phyloP scores from a whole-genome alignment of 805 yeast genomes.

The Teunomyces pallodes region DNA sequence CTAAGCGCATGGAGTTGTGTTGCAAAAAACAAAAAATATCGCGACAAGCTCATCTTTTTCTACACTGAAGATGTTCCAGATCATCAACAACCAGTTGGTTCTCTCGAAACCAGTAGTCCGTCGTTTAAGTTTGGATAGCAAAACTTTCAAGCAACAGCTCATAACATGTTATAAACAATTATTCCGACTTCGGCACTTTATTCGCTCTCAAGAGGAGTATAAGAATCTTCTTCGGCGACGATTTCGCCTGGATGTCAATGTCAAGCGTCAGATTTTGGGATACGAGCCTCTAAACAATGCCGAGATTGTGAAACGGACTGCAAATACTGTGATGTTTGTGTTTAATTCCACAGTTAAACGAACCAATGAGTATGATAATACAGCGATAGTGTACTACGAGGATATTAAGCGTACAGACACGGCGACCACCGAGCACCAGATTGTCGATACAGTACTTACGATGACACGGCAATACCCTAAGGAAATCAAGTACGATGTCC shows the following conservation, averaged over 20 bases:
- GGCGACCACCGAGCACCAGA: slow-evolving; percentile 19
- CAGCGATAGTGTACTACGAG: slow-evolving; percentile 12
- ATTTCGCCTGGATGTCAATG: slow-evolving; percentile 14
- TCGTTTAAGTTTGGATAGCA: background rate
- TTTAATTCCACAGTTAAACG: slow-evolving; percentile 27
- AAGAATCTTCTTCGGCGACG: background rate
- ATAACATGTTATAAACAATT: slow-evolving; percentile 29
- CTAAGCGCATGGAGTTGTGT: background rate
- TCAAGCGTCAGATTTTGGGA: slow-evolving; percentile 11
- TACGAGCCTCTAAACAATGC: slow-evolving; percentile 1
- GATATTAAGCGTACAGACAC: slow-evolving; percentile 15
- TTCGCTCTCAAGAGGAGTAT: slow-evolving; percentile 10
- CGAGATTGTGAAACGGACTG: slow-evolving; percentile 18
- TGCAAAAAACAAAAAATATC: background rate
- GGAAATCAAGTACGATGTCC: slow-evolving; percentile 22
- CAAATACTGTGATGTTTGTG: slow-evolving; percentile 30
- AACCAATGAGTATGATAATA: slow-evolving; percentile 4
- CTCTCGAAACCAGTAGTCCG: background rate
- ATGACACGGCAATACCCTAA: slow-evolving; percentile 22
- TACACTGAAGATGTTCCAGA: background rate
- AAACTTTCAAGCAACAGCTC: slow-evolving; percentile 8
- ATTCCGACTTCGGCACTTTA: slow-evolving; percentile 27
- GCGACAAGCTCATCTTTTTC: background rate
- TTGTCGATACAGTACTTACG: slow-evolving; percentile 22
- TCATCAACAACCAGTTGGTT: slow-evolving; percentile 1